Base-by-base conservation (phyloP, 2,329 filamentous ascomycete species). In the Scedosporium apiospermum region DNA sequence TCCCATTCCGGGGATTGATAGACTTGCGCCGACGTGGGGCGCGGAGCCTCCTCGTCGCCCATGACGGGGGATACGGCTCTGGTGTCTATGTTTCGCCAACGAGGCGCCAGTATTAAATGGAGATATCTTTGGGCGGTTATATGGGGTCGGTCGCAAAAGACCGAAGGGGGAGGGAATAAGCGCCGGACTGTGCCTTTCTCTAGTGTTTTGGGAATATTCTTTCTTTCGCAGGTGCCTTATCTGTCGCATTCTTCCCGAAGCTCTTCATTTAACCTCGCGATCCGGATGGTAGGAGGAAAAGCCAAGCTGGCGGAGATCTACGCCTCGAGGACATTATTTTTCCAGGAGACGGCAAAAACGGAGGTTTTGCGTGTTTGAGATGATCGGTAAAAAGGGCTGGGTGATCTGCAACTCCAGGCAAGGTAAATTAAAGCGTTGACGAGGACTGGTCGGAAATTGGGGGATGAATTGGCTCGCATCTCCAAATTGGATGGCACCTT, bases 11-110 rank as follows among this genome's bases (percentile, higher is more conserved):
- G 26, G 1, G 58, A 53, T 44, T 46, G 30, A 49, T 61, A 42
- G 2, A 14, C 26, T 6, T 41, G n/a, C 14, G 5, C 16, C 26
- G 42, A 9, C 23, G 44, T 26, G 23, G 58, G 30, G 16, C 21
- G 58, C 58, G 16, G 23, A 53, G 58, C 42, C 27, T 61, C 58
- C 21, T 61, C 58, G 27, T 60, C 58, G 9, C 41, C 41, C 58
- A 60, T 60, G 16, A 10, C 58, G 4, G 10, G 26, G n/a, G 30
- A 34, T 34, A 6, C 30, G 3, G 6, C 6, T 21, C 7, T 23
- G n/a, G 3, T 44, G 2, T 3, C 12, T 6, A 1, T 6, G 38
- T n/a, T n/a, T 26, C 16, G 14, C 12, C 18, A 7, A 14, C 2
- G 27, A 12, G 12, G 9, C 3, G 58, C 44, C 26, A 53, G n/a